These are phyloP conservation scores for Coniella vitis DNA, from an alignment of 2,329 filamentous ascomycete genomes.

Conservation along the genomic window DNA sequence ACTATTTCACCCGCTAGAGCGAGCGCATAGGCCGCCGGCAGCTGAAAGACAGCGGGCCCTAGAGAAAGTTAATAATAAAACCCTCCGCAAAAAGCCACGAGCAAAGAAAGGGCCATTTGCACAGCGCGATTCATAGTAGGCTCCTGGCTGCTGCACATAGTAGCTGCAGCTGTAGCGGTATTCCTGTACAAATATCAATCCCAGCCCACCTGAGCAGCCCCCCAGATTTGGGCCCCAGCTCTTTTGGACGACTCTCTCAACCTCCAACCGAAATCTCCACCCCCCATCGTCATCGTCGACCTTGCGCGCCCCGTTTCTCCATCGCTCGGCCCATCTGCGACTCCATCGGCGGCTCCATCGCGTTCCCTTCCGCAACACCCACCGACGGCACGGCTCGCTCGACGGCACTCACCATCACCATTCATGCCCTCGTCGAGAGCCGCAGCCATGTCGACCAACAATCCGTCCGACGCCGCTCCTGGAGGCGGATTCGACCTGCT, in stretches of 20 bases:
- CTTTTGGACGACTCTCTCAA: neutral
- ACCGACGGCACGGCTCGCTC: neutral
- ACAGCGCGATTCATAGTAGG: no score
- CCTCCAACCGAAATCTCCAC: neutral
- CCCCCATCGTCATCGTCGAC: neutral
- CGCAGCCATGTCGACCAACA: conserved; percentile 41
- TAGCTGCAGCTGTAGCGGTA: no score
- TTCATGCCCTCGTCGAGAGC: neutral
- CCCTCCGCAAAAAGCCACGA: no score
- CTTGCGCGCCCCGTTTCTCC: neutral
- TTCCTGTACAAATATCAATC: no score
- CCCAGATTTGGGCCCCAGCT: neutral
- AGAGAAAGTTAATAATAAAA: no score
- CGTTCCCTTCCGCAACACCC: neutral
- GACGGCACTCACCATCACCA: neutral
- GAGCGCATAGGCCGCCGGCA: no score
- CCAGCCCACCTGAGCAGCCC: neutral
- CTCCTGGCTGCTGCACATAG: no score
- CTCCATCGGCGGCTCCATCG: neutral
- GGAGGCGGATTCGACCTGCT: conserved; percentile 50
- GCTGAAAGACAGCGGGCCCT: neutral
- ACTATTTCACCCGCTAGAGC: no score
- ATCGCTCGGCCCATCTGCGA: neutral
- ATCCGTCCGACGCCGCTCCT: conserved; percentile 28
- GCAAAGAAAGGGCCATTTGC: no score